phyloP scores from a whole-genome alignment of 176 grass and related monocot species.

The Typha latifolia region DNA sequence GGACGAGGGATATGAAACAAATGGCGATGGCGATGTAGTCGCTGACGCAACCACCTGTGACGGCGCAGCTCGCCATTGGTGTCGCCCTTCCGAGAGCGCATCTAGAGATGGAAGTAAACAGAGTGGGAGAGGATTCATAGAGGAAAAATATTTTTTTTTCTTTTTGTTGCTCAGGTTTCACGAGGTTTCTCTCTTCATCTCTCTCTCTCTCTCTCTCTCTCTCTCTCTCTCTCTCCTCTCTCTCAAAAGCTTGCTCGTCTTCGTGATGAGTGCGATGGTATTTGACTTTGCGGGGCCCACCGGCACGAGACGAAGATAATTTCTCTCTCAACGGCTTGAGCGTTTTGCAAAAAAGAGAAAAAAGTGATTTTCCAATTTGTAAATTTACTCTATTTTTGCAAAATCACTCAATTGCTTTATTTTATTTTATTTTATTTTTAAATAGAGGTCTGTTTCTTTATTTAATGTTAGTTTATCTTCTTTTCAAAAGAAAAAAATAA shows the following conservation, averaged over 20 bases:
- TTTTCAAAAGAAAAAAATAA: no score
- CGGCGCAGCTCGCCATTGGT: background rate
- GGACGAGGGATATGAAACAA: background rate
- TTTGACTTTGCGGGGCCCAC: no score
- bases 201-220: background rate
- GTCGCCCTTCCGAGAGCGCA: background rate
- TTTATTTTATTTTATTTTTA: no score
- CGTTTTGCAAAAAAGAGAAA: no score
- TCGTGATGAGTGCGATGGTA: background rate
- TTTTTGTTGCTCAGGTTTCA: background rate
- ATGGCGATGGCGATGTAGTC: constrained; percentile 8
- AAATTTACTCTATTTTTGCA: no score
- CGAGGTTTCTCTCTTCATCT: background rate
- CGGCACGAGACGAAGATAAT: no score
- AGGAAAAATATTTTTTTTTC: background rate
- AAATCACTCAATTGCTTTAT: no score
- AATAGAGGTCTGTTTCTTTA: no score
- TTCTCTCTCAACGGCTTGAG: no score
- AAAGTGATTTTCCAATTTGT: no score
- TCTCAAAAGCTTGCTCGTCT: background rate
- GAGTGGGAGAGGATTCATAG: background rate
- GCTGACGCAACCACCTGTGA: constrained; percentile 1
- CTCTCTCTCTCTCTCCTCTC: background rate
- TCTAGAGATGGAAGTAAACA: background rate
- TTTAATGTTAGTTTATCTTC: no score